phyloP scores from a whole-genome alignment of 306 rosid genomes.

The Heteromeles arbutifolia region DNA sequence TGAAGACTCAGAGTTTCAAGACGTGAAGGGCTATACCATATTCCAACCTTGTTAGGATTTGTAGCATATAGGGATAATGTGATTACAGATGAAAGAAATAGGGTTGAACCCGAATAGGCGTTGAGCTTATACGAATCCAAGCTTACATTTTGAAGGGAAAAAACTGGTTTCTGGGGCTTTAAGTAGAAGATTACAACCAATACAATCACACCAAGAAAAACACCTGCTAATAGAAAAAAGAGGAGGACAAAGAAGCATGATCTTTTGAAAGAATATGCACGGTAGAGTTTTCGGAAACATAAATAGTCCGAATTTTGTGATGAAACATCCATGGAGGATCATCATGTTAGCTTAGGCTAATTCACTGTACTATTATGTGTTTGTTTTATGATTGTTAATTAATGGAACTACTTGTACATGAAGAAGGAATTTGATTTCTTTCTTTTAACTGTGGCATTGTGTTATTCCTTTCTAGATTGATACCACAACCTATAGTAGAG shows the following conservation, averaged over 20 bases:
- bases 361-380: neutral
- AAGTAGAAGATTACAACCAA: conserved; percentile 19
- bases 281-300: conserved; percentile 1
- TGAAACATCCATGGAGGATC: conserved; percentile 28
- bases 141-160: conserved; percentile 11
- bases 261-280: conserved; percentile 26
- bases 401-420: conserved; percentile 1
- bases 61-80: conserved; percentile 33
- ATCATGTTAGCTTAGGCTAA: conserved; percentile 11
- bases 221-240: conserved; percentile 16
- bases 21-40: conserved; percentile 30
- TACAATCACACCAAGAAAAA: conserved; percentile 20
- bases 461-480: conserved; percentile 27
- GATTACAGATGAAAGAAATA: conserved; percentile 35
- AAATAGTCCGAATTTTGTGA: neutral
- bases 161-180: conserved; percentile 37
- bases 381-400: neutral
- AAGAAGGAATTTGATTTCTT: conserved; percentile 37
- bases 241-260: conserved; percentile 29
- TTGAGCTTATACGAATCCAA: conserved; percentile 24
- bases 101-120: conserved; percentile 11
- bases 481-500: conserved; percentile 14
- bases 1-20: conserved; percentile 17
- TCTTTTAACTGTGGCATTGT: conserved; percentile 24
- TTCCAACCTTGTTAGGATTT: conserved; percentile 40